Evolutionary conservation across 495 filamentous ascomycete species (phyloP).

Genomic region (Neurospora intermedia): DNA sequence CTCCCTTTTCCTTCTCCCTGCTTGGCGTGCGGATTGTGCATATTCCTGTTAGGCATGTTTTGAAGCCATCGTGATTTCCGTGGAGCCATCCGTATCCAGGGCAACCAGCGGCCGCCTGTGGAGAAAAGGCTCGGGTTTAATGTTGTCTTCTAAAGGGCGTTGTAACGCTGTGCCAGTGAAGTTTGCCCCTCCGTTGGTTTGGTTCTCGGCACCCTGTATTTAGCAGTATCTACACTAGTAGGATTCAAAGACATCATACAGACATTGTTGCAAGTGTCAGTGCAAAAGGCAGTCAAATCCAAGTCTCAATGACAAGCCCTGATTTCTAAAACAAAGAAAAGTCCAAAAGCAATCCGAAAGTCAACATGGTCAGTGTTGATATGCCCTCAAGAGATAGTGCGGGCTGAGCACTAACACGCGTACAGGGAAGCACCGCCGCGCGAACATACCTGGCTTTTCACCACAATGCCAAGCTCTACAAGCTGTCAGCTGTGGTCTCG

Average conservation of each 20-base stretch:
- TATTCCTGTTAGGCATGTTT: background rate
- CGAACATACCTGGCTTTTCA: slow-evolving; percentile 45
- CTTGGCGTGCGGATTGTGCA: background rate
- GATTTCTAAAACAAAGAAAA: background rate
- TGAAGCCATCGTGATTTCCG: background rate
- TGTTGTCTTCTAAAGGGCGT: background rate
- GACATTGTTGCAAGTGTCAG: background rate
- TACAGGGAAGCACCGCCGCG: slow-evolving; percentile 10
- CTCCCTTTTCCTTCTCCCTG: background rate
- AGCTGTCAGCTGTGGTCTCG: slow-evolving; percentile 31
- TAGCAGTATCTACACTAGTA: background rate
- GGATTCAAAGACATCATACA: background rate
- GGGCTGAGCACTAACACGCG: background rate
- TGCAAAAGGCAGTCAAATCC: background rate
- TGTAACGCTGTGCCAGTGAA: background rate
- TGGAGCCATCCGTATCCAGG: background rate
- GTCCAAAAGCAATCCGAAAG: background rate
- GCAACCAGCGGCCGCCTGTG: background rate
- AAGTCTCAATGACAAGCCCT: background rate
- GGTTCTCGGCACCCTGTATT: background rate
- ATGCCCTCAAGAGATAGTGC: background rate
- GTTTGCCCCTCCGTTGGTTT: background rate
- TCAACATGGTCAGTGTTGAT: background rate
- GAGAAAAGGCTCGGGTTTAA: background rate
- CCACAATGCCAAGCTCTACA: slow-evolving; percentile 40